Evolutionary conservation across 2,329 filamentous ascomycete species (phyloP).

Genomic region (Hypoxylon sp.): DNA sequence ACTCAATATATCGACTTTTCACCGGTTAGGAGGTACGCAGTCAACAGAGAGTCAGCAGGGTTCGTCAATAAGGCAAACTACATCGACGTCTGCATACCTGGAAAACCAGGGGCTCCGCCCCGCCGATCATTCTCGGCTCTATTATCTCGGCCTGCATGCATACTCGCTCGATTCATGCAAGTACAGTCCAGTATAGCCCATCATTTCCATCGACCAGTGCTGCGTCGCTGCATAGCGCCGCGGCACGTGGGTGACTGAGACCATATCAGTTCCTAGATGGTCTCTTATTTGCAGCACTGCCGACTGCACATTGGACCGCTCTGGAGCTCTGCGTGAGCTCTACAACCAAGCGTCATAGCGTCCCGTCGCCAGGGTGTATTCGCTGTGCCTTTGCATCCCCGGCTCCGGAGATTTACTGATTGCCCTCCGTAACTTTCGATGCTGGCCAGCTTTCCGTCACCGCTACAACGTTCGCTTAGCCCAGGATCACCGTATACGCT

Average conservation of each 20-base stretch:
- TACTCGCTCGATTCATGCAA: conserved; percentile 13
- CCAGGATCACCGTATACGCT: background rate
- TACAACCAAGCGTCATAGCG: conserved; percentile 8
- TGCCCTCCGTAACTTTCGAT: conserved; percentile 12
- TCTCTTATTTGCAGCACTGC: conserved; percentile 8
- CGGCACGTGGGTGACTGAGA: conserved; percentile 25
- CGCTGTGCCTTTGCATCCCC: conserved; percentile 11
- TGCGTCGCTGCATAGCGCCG: conserved; percentile 15
- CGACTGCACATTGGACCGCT: conserved; percentile 4
- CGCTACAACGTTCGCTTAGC: background rate
- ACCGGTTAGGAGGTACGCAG: background rate
- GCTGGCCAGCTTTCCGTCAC: conserved; percentile 2
- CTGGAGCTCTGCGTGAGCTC: conserved; percentile 9
- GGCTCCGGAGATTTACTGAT: conserved; percentile 19
- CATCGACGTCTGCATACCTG: conserved; percentile 1
- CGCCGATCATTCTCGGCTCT: conserved; percentile 5
- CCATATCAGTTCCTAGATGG: conserved; percentile 15
- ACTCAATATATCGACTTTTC: background rate
- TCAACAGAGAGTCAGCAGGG: background rate
- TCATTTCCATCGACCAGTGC: conserved; percentile 22
- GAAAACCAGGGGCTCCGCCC: conserved; percentile 6
- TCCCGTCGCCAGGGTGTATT: conserved; percentile 19
- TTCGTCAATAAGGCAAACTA: background rate
- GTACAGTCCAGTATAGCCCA: conserved; percentile 11
- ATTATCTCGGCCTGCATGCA: conserved; percentile 14